Evolutionary conservation across 768 basidiomycete genomes (phyloP), one percentile per base, ranked within the genome.

Genomic region (Panaeolus papilionaceus): DNA sequence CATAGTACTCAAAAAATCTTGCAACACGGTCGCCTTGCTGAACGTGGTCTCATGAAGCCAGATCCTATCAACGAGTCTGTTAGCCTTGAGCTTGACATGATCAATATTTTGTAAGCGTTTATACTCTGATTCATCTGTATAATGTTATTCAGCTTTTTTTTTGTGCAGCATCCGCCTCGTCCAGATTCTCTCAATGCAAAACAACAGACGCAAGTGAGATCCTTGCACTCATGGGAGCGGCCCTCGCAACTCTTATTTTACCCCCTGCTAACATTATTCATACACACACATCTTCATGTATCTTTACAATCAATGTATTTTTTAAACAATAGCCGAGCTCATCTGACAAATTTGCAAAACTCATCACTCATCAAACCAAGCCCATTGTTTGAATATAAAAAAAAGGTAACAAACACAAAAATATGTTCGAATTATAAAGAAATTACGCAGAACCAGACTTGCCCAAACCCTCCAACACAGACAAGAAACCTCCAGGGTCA

Each of bases 401-500:
- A 26, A 11, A 51, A 64, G 64, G 62, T 42, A 66, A 44, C 51
- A 61, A 40, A 10, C 62, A 3, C 3, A 28, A 58, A 65, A 38
- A 70, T 66, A 49, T 70, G 9, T 66, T 20, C 26, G 47, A 66
- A 47, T 33, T 58, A 63, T 62, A 47, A 67, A 54, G 44, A 64
- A 38, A 33, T 66, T 69, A 72, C 58, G 61, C 66, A 62, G 71
- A 62, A n/a, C 75, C 76, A n/a, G 74, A 67, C 72, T 84, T 87
- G 1, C 92, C 92, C 18, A 95, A 79, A 47, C 81, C 84, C 64
- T 88, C 89, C 71, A 99, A 77, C 37, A 91, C 83, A 38, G 83
- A 79, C 20, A 99, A 84, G 75, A 99, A 99, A 61, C 89, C 89
- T 75, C 86, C 89, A 5, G 98, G 98, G 72, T 95, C 92, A 61